Evolutionary conservation across 805 yeast species (phyloP), one percentile per base, ranked within the genome.

Genomic region (Blastobotrys terrestris): DNA sequence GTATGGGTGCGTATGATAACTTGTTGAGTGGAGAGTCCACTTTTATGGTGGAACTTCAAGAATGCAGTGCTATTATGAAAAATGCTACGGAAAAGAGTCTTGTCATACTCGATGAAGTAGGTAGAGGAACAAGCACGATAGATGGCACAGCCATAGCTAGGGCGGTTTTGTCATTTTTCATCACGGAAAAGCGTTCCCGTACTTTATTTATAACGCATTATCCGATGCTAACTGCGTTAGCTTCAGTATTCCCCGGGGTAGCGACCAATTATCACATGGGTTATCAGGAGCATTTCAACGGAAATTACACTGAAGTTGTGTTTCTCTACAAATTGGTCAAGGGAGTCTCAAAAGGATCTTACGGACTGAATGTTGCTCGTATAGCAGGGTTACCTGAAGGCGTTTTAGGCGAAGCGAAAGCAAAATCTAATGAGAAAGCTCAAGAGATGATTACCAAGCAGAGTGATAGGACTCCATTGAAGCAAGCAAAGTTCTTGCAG

Each of bases 71-170:
- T 31, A 85, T 86, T 19, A 63, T 86, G 49, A 61, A 71, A 3
- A 59, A 68, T 2, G 78, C 85, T 46, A 76, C 81, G 2, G 61
- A 71, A 1, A 72, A 73, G 21, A 83, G 89, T 1, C 70, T 86
- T 51, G 80, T 87, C 1, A 68, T 86, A 1, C 67, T 86, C 45
- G 95, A 86, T 64, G 95, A 86, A 59, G 78, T 86, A 43, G 95
- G 95, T 2, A 70, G 91, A 48, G 94, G 94, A 1, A 80, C 84
- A 2, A 79, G 86, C 0, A 81, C 90, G 0, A 67, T 70, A 49
- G 97, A 91, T 66, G 97, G 97, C 0, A 83, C 81, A 44, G 82
- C 95, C 0, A 81, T 90, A 31, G 95, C 96, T 0, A 79, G 81
- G 63, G 72, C 95, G 0, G 80, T 90, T 1, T 68, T 90, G 51